Evolutionary conservation across 345 rosid genomes (phyloP).

Genomic region (Salix caprea): DNA sequence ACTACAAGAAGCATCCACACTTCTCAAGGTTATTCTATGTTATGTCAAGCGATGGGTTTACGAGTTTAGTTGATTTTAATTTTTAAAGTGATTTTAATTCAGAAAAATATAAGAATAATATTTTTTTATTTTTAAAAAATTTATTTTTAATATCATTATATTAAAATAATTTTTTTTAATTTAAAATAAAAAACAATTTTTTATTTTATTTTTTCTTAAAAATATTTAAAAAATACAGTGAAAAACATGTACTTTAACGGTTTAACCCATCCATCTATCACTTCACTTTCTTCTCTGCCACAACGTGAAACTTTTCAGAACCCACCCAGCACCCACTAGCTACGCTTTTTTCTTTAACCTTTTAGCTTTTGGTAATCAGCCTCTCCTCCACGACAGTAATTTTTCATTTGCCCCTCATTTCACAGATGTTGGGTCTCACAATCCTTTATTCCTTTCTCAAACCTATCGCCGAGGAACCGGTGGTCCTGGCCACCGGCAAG

Average conservation of each 20-base stretch:
- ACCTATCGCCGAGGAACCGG: background rate
- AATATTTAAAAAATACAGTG: no score
- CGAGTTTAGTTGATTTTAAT: no score
- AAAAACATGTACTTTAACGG: no score
- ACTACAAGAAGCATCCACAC: background rate
- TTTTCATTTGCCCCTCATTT: background rate
- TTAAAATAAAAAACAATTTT: no score
- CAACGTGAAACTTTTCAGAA: slow-evolving; percentile 56
- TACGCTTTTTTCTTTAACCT: slow-evolving; percentile 2
- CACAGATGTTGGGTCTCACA: background rate
- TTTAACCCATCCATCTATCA: background rate
- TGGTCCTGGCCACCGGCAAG: background rate
- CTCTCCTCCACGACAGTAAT: background rate
- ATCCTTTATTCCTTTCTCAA: background rate
- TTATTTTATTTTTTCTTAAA: no score
- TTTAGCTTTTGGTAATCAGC: slow-evolving; percentile 19
- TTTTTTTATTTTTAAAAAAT: no score
- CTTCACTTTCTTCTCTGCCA: background rate
- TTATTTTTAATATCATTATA: no score
- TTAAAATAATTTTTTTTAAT: no score
- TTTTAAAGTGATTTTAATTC: no score
- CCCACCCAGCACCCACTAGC: slow-evolving; percentile 24
- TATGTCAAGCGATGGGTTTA: background rate
- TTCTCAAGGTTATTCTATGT: background rate
- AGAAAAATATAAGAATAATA: no score